These are phyloP conservation scores for Amanita muscaria DNA, from an alignment of 768 basidiomycete genomes.

Conservation along the genomic window DNA sequence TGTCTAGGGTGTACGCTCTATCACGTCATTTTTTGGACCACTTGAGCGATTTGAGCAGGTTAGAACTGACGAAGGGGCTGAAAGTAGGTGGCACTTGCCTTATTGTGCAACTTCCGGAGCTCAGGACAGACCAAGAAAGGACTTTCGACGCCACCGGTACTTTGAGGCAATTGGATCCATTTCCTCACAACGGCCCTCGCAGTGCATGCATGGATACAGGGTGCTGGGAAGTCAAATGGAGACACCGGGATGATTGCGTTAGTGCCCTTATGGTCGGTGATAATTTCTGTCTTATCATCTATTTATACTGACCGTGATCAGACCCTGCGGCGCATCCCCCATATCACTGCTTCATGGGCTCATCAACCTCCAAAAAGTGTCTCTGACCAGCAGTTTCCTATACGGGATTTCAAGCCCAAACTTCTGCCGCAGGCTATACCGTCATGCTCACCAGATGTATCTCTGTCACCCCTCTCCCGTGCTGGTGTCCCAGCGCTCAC, in stretches of 20 bases:
- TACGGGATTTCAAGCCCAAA: no score
- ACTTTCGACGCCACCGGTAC: not conserved
- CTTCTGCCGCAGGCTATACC: not conserved
- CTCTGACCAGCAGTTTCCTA: no score
- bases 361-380: conserved; percentile 38
- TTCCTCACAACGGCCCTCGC: conserved; percentile 51
- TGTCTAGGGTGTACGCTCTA: conserved; percentile 42
- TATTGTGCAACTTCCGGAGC: not conserved
- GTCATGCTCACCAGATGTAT: not conserved
- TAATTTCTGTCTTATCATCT: not conserved
- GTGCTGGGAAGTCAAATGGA: conserved; percentile 78
- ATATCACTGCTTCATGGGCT: conserved; percentile 73
- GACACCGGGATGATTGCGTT: conserved; percentile 66
- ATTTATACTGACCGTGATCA: conserved; percentile 20
- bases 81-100: not conserved
- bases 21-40: conserved; percentile 54
- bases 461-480: not conserved
- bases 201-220: conserved; percentile 44
- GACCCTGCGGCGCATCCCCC: conserved; percentile 63
- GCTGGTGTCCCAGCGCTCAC: conserved; percentile 7
- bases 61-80: not conserved
- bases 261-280: conserved; percentile 56
- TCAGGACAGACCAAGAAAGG: not conserved
- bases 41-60: conserved; percentile 42
- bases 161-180: conserved; percentile 22